Base-by-base conservation (phyloP, 345 rosid species). In the Populus simonii region DNA sequence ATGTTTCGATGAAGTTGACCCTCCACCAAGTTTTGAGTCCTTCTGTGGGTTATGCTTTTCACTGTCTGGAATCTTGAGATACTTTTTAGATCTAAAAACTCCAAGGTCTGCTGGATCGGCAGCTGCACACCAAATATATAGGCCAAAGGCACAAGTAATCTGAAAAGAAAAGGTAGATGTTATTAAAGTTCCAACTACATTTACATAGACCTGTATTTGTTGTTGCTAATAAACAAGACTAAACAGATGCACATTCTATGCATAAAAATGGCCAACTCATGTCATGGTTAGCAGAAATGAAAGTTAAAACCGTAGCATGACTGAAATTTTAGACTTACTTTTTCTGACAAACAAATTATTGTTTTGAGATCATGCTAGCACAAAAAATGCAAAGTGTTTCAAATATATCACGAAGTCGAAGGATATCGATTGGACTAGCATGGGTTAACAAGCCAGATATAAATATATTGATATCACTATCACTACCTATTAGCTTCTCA, bases 21-120 rank as follows among this genome's bases (percentile, higher is more conserved):
- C 94, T 71, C 88, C 92, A 47, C 93, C 92, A 74, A 83, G 84
- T 86, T 96, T 92, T 57, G 87, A 62, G 73, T 80, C 89, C 75
- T 90, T 89, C 73, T 79, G 81, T 12, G 67, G 84, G 79, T 81
- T 72, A 68, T 67, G 79, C 70, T 96, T 92, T 55, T 73, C 88
- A 70, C 80, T 79, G 67, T 87, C 89, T 33, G 86, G 90, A 83
- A 89, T 77, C 23, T 89, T 86, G 67, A 96, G 87, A 82, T 93
- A 92, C 85, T 96, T 80, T 62, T 80, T 80, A 35, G 82, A 80
- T 62, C 75, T 75, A 75, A 80, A 80, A 74, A 80, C 82, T 70
- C 82, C 82, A 23, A 71, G 27, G 20, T 80, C 82, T 20, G 82
- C 82, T 35, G 82, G 82, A 70, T 80, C 78, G 69, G 82, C 74